Conservation (phyloP, 192 early-diverging fungal genomes). For the Mortierella hygrophila region DNA sequence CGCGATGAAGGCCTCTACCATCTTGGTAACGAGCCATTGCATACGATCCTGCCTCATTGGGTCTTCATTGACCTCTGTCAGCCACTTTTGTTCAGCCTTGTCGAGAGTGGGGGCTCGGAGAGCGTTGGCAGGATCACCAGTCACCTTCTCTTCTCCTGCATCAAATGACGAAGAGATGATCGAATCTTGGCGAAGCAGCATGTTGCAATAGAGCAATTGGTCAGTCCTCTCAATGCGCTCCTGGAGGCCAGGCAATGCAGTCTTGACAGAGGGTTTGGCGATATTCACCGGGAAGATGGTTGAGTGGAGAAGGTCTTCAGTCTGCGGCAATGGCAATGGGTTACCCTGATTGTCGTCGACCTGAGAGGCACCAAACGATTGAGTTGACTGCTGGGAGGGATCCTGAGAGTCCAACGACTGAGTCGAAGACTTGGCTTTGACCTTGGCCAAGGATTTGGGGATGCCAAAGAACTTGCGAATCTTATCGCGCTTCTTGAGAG, state of each 20-base stretch:
- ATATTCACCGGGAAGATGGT: not conserved
- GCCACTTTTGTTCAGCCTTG: not conserved
- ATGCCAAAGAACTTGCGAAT: not conserved
- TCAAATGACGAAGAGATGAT: not conserved
- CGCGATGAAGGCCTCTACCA: not conserved
- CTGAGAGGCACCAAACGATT: not conserved
- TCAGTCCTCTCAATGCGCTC: not conserved
- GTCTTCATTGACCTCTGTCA: not conserved
- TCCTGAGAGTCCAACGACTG: not conserved
- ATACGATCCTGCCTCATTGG: not conserved
- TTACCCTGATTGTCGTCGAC: not conserved
- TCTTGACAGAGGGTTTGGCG: not conserved
- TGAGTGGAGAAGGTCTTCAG: not conserved
- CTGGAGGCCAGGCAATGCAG: not conserved
- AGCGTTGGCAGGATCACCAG: not conserved
- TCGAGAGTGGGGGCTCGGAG: not conserved
- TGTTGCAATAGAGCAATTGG: not conserved
- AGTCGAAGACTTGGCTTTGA: not conserved
- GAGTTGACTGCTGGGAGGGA: not conserved
- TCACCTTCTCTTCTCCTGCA: not conserved
- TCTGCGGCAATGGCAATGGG: not conserved
- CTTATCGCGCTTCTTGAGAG: not conserved
- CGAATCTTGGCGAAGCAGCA: not conserved
- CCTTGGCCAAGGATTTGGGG: not conserved
- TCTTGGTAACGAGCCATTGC: not conserved